Evolutionary conservation across 2,329 filamentous ascomycete genomes (phyloP).

Genomic region (Calonectria leucothoes): DNA sequence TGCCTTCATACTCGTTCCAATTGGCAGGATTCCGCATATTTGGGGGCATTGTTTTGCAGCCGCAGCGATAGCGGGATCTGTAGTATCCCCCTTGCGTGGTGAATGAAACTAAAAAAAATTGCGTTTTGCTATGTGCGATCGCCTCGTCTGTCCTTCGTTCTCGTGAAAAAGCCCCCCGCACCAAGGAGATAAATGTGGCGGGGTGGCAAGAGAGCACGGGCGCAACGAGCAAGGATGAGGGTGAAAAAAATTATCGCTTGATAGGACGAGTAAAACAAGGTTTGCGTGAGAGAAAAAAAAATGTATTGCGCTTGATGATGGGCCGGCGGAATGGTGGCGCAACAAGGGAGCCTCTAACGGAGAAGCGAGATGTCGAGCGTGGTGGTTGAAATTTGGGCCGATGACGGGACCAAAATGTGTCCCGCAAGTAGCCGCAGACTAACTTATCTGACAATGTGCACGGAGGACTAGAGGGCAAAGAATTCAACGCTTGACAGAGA

Average conservation of each 20-base stretch:
- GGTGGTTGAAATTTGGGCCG: not conserved
- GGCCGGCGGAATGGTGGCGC: not conserved
- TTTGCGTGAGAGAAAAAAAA: not conserved
- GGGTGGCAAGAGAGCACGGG: conserved; percentile 23
- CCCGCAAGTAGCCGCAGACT: not conserved
- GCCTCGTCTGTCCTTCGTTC: not conserved
- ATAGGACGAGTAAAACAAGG: conserved; percentile 1
- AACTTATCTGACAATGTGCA: not conserved
- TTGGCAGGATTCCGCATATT: conserved; percentile 52
- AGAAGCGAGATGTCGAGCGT: not conserved
- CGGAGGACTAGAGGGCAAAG: not conserved
- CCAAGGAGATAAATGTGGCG: conserved; percentile 8
- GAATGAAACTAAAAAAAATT: not conserved
- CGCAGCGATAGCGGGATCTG: not conserved
- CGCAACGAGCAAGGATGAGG: not conserved
- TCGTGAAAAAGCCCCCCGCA: conserved; percentile 8
- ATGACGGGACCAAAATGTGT: not conserved
- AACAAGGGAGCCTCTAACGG: not conserved
- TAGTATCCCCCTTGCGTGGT: not conserved
- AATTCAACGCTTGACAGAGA: not conserved
- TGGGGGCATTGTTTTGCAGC: conserved; percentile 41
- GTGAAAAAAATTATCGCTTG: not conserved
- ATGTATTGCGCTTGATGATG: not conserved
- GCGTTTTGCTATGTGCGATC: not conserved
- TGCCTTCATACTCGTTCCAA: conserved; percentile 61